A percentile compares a stretch with the other conserved stretches of the same genome.
phyloP scores from a whole-genome alignment of 192 early-diverging fungal species.

The Dimargaris cristalligena region DNA sequence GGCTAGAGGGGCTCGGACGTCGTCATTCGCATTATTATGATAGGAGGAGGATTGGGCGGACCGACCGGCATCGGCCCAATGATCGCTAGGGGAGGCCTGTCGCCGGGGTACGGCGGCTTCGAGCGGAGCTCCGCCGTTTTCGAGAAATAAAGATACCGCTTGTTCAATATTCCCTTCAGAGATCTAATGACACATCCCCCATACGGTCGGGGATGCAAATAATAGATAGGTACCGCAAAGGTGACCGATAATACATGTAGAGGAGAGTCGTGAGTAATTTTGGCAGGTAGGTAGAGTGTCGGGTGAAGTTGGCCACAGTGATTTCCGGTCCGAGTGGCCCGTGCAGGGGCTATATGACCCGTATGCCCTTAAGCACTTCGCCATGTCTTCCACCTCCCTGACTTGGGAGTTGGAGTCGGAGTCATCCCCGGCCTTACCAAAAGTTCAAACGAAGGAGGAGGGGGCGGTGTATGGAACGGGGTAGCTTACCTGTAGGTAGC shows the following conservation, averaged over 20 bases:
- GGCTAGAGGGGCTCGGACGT: conserved; percentile 71
- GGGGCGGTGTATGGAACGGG: no score
- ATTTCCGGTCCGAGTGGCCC: no score
- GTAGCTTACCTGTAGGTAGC: conserved; percentile 8
- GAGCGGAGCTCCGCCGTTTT: conserved; percentile 43
- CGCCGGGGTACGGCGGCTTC: conserved; percentile 2
- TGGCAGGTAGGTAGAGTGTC: background rate
- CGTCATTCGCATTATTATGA: conserved; percentile 28
- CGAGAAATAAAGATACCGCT: conserved; percentile 70
- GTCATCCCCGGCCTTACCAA: background rate
- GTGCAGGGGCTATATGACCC: background rate
- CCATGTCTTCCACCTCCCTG: no score
- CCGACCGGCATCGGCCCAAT: no score
- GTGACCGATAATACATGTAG: background rate
- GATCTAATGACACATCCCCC: conserved; percentile 28
- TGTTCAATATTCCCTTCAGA: conserved; percentile 54
- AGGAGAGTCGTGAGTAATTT: background rate
- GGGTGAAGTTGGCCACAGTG: background rate
- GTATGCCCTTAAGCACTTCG: no score
- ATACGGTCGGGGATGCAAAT: background rate
- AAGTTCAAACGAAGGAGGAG: no score
- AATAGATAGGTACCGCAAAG: background rate
- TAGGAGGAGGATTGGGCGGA: conserved; percentile 8
- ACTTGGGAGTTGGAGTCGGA: background rate
- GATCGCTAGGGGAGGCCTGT: no score